phyloP scores from a whole-genome alignment of 495 filamentous ascomycete genomes.

The Lasiosphaeria miniovina region DNA sequence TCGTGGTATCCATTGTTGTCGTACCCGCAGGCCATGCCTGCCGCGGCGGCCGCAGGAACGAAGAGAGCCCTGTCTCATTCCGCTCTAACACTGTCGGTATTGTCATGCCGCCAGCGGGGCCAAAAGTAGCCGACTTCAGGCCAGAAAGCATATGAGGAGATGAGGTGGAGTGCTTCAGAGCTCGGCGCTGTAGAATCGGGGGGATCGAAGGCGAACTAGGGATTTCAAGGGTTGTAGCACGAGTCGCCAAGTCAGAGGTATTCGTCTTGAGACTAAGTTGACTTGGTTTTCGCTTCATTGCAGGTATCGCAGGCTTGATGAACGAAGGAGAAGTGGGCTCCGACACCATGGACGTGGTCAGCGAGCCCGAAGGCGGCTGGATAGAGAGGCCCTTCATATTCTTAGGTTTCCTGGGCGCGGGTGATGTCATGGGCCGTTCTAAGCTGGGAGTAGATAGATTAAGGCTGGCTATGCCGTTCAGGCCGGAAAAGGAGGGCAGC shows the following conservation, averaged over 20 bases:
- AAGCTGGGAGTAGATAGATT: slow-evolving; percentile 35
- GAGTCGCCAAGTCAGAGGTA: slow-evolving; percentile 44
- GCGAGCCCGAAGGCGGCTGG: slow-evolving; percentile 63
- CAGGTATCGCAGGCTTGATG: slow-evolving; percentile 70
- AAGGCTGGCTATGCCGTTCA: slow-evolving; percentile 45
- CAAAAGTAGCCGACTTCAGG: slow-evolving; percentile 51
- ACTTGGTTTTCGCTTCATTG: slow-evolving; percentile 70
- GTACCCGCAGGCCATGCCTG: slow-evolving; percentile 15
- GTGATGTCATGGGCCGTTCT: slow-evolving; percentile 58
- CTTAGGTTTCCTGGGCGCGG: slow-evolving; percentile 72
- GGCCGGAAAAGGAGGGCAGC: slow-evolving; percentile 41
- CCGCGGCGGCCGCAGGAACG: slow-evolving; percentile 46
- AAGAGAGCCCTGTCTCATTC: slow-evolving; percentile 46
- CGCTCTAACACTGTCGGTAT: slow-evolving; percentile 49
- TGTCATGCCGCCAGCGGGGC: slow-evolving; percentile 52
- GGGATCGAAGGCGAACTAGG: slow-evolving; percentile 44
- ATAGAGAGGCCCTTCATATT: slow-evolving; percentile 94
- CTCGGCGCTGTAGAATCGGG: slow-evolving; percentile 51
- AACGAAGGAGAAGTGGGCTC: slow-evolving; percentile 80
- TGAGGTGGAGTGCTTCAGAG: slow-evolving; percentile 55
- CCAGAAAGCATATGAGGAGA: slow-evolving; percentile 53
- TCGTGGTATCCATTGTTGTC: slow-evolving; percentile 30
- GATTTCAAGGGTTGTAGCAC: slow-evolving; percentile 38
- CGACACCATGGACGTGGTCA: slow-evolving; percentile 50
- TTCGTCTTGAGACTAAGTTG: slow-evolving; percentile 65